Percentiles rank a stretch among this genome's conserved stretches.
phyloP scores from a whole-genome alignment of 2,329 filamentous ascomycete species.

The Endothia cerciana region DNA sequence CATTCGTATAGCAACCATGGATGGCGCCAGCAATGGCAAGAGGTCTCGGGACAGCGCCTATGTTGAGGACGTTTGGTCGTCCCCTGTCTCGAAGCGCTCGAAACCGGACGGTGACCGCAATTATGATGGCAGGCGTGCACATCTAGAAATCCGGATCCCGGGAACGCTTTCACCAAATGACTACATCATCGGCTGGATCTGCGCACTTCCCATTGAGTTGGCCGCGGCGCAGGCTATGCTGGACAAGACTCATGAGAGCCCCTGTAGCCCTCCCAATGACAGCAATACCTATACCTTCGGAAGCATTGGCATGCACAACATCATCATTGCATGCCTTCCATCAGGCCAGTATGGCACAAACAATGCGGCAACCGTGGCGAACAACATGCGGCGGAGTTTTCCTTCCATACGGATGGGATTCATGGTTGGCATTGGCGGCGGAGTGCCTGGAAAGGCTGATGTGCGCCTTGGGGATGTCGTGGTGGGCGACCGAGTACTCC shows the following conservation, averaged over 20 bases:
- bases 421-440: constrained; percentile 41
- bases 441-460: constrained; percentile 35
- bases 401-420: constrained; percentile 35
- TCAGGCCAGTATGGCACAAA: constrained; percentile 34
- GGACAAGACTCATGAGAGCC: not conserved
- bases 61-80: not conserved
- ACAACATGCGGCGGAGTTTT: constrained; percentile 36
- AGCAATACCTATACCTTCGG: constrained; percentile 16
- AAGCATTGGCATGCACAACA: constrained; percentile 14
- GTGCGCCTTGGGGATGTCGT: constrained; percentile 41
- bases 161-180: not conserved
- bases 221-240: constrained; percentile 27
- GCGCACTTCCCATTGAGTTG: constrained; percentile 22
- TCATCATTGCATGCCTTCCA: constrained; percentile 36
- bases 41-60: not conserved
- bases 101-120: not conserved
- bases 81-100: not conserved
- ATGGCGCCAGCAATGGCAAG: not conserved
- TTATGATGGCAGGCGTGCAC: not conserved
- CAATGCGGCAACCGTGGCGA: constrained; percentile 34
- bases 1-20: not conserved
- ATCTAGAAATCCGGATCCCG: not conserved
- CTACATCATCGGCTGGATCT: constrained; percentile 25
- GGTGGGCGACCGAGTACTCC: constrained; percentile 37
- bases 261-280: not conserved